Percentiles rank a stretch among this genome's conserved stretches.
Conservation (phyloP, 257 asterid genomes). For the Marsdenia floribunda region DNA sequence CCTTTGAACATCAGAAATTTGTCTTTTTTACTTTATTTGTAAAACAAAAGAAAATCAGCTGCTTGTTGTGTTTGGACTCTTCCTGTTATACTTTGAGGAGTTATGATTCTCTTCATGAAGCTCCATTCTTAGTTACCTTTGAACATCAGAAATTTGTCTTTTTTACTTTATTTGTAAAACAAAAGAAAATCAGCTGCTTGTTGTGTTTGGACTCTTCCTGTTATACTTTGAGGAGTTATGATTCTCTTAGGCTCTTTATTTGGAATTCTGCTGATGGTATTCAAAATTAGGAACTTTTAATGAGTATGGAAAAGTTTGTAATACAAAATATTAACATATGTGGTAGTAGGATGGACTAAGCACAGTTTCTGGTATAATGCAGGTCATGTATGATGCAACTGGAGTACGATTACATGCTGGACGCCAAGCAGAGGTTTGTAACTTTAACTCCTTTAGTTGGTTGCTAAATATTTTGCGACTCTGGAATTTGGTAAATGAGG, state of each 20-base stretch:
- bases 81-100: neutral
- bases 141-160: neutral
- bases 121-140: neutral
- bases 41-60: neutral
- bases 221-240: neutral
- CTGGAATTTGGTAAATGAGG: neutral
- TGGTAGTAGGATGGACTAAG: neutral
- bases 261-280: neutral
- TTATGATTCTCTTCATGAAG: neutral
- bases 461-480: neutral
- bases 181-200: neutral
- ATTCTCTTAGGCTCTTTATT: neutral
- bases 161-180: neutral
- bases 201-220: neutral
- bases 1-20: neutral
- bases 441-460: slow-evolving; percentile 10
- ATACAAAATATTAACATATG: neutral
- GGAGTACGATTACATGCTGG: slow-evolving; percentile 98
- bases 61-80: neutral
- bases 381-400: slow-evolving; percentile 98
- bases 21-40: neutral
- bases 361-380: slow-evolving; percentile 7
- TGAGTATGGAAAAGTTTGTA: neutral
- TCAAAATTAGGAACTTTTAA: neutral
- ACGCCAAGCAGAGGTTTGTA: slow-evolving; percentile 92